Evolutionary conservation across 345 rosid genomes (phyloP).

Genomic region (Clarkia xantiana): DNA sequence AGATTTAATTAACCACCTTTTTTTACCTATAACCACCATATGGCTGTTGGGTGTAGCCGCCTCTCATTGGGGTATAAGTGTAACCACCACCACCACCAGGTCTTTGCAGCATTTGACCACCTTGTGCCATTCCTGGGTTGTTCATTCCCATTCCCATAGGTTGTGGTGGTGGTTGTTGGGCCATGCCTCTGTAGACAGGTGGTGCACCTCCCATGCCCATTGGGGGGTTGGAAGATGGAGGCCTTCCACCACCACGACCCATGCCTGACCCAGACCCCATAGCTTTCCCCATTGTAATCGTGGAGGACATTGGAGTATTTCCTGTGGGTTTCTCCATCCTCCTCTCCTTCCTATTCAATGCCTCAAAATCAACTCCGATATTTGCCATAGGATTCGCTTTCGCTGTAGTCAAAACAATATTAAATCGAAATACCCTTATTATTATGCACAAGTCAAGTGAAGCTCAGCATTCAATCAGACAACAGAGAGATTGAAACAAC

Average conservation of each 20-base stretch:
- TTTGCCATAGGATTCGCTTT: constrained; percentile 80
- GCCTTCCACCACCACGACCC: constrained; percentile 50
- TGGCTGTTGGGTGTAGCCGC: constrained; percentile 61
- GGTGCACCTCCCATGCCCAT: constrained; percentile 42
- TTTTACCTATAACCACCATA: constrained; percentile 60
- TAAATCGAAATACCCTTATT: no score
- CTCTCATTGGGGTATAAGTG: constrained; percentile 52
- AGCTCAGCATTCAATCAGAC: neutral
- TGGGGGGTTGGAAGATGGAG: constrained; percentile 40
- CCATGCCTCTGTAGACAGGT: constrained; percentile 15
- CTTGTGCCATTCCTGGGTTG: constrained; percentile 26
- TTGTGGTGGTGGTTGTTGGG: constrained; percentile 19
- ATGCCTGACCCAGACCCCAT: constrained; percentile 94
- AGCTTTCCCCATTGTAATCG: constrained; percentile 87
- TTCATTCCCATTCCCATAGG: constrained; percentile 7
- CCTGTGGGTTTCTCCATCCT: constrained; percentile 56
- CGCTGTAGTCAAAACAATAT: constrained; percentile 38
- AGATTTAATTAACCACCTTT: neutral
- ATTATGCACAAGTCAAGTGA: no score
- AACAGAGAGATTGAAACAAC: constrained; percentile 9
- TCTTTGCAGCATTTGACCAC: constrained; percentile 25
- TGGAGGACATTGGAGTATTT: constrained; percentile 52
- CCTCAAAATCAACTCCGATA: constrained; percentile 81
- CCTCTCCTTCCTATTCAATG: constrained; percentile 77
- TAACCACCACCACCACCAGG: constrained; percentile 34